Evolutionary conservation across 257 asterid species (phyloP), one percentile per base, ranked within the genome.

Genomic region (Ligustrum vulgare): DNA sequence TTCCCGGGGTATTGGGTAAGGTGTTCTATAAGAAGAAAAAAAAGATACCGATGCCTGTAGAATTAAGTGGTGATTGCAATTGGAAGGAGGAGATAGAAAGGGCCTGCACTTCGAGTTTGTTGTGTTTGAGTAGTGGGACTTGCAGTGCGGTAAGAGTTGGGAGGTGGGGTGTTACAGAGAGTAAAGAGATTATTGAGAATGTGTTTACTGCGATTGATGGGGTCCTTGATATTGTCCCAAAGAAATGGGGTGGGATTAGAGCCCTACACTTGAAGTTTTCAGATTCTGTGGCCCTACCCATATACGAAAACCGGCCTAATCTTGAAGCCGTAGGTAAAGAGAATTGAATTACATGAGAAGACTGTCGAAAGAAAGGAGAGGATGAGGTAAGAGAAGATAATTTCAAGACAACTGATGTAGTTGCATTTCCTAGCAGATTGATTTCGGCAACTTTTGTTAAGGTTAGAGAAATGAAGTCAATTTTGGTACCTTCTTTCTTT

Each of bases 211-310:
- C 96, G 0, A 73, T 90, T 76, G 86, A 81, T 77, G 86, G 79
- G 33, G 83, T 89, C n/a, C 16, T 74, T 23, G 75, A 72, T 80
- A 78, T 91, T 78, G 87, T 85, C 70, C 96, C 96, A 0, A 90
- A 68, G 82, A 91, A 88, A 68, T 87, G 96, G 97, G 37, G 73
- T 33, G 96, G 93, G 35, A 77, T 93, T 34, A 83, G 79, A 58
- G 94, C 97, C 56, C 78, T 93, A 23, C 98, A 93, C 77, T 83
- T 93, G 92, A 93, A 86, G 87, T 89, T 91, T 51, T 82, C 86
- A 2, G 89, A 91, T 75, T 93, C 97, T 10, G 43, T 91, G 80
- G 96, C 98, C 5, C 56, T 93, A 86, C 97, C 98, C 35, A 68
- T 93, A 82, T 91, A 83, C 22, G 90, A 82, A 49, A 22, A 65